These are phyloP conservation scores for Pseudogymnoascus sp. DNA, from an alignment of 2,329 filamentous ascomycete species.

Conservation along the genomic window DNA sequence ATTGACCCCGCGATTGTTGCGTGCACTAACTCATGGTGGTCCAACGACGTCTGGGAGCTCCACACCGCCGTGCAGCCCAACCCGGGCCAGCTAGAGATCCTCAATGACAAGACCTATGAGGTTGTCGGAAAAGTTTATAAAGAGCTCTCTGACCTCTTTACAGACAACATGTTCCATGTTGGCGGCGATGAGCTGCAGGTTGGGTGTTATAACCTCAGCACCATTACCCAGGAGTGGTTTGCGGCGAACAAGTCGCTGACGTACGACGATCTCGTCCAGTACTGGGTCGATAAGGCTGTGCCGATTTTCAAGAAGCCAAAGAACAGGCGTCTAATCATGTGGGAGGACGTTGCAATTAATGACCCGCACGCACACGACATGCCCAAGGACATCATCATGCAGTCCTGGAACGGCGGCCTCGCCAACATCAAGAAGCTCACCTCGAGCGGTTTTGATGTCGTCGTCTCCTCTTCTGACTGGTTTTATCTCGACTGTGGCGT, in stretches of 20 bases:
- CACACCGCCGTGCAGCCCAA: slow-evolving; percentile 56
- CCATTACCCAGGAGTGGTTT: slow-evolving; percentile 46
- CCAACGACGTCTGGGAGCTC: slow-evolving; percentile 50
- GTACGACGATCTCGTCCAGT: slow-evolving; percentile 62
- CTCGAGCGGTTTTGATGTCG: slow-evolving; percentile 57
- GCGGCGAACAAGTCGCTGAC: slow-evolving; percentile 66
- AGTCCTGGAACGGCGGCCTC: slow-evolving; percentile 64
- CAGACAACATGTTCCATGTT: slow-evolving; percentile 72
- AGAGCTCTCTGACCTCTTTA: slow-evolving; percentile 64
- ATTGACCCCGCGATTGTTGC: slow-evolving; percentile 59
- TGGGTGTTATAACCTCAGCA: slow-evolving; percentile 52
- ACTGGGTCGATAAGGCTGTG: slow-evolving; percentile 58
- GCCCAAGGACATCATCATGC: slow-evolving; percentile 64
- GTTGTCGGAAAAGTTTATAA: slow-evolving; percentile 48
- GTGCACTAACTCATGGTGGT: slow-evolving; percentile 53
- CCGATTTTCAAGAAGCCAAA: slow-evolving; percentile 54
- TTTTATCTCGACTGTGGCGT: slow-evolving; percentile 79
- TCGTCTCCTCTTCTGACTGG: slow-evolving; percentile 67
- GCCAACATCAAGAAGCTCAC: slow-evolving; percentile 54
- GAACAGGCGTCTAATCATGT: slow-evolving; percentile 57
- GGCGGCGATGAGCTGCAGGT: slow-evolving; percentile 69
- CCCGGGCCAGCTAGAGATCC: slow-evolving; percentile 55
- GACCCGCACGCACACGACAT: slow-evolving; percentile 46
- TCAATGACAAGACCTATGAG: slow-evolving; percentile 64
- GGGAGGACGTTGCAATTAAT: slow-evolving; percentile 75